Conservation (phyloP, 768 basidiomycete species). For the Rhizopogon vesiculosus region DNA sequence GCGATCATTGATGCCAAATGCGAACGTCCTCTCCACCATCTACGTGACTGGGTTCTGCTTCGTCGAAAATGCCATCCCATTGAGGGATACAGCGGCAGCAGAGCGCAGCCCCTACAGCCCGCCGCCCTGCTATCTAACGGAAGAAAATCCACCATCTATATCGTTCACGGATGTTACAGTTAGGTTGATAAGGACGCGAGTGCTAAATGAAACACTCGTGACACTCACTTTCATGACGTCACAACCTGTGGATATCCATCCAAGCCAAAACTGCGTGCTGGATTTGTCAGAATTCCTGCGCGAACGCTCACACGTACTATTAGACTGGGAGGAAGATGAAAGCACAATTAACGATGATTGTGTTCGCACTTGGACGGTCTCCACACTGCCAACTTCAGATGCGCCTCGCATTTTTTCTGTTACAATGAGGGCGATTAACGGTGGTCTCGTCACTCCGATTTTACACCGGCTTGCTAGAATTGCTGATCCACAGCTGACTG, state of each 20-base stretch:
- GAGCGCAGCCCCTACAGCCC: conserved; percentile 53
- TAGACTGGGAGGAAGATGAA: conserved; percentile 37
- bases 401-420: conserved; percentile 29
- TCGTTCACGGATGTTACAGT: conserved; percentile 30
- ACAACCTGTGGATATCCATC: conserved; percentile 12
- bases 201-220: conserved; percentile 34
- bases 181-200: conserved; percentile 10
- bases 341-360: conserved; percentile 54
- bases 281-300: conserved; percentile 51
- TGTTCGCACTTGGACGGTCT: conserved; percentile 63
- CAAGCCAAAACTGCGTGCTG: conserved; percentile 51
- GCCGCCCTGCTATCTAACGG: conserved; percentile 46
- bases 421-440: conserved; percentile 52
- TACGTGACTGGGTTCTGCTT: conserved; percentile 47
- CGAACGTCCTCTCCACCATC: conserved; percentile 43
- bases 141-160: conserved; percentile 31
- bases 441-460: conserved; percentile 51
- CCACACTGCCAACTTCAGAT: conserved; percentile 20
- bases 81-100: conserved; percentile 33
- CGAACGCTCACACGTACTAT: conserved; percentile 41
- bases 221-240: conserved; percentile 50
- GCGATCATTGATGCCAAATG: conserved; percentile 43
- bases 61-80: conserved; percentile 49
- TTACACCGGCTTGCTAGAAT: conserved; percentile 40
- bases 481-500: conserved; percentile 5